Evolutionary conservation across 2,329 filamentous ascomycete genomes (phyloP), one percentile per base, ranked within the genome.

Genomic region (Apiospora aurea): DNA sequence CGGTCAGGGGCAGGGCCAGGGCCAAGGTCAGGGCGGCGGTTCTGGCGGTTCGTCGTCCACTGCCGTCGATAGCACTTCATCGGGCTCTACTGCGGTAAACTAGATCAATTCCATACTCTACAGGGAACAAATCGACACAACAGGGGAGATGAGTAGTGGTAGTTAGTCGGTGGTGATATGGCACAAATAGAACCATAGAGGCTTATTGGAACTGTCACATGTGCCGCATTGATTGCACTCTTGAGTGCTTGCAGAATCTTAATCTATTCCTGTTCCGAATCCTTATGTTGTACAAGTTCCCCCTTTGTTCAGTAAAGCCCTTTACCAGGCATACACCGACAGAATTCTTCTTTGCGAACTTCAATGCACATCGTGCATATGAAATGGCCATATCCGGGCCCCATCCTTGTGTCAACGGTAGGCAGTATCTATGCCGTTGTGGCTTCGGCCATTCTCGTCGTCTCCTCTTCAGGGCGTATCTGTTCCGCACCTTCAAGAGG

Each of bases 221-320:
- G 18, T n/a, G n/a, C n/a, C n/a, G n/a, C n/a, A n/a, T n/a, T n/a
- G n/a, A n/a, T n/a, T n/a, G n/a, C n/a, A n/a, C n/a, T n/a, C n/a
- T n/a, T n/a, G n/a, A n/a, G n/a, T n/a, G n/a, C n/a, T 49, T 11
- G 1, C 18, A 2, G n/a, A 4, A 8, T n/a, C 46, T 0, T 10
- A 10, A 6, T n/a, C 46, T 47, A 21, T 47, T n/a, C 21, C 18
- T 38, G 34, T 38, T 10, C 18, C 4, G 21, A 47, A 5, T 47
- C 46, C 21, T 2, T 47, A 4, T 47, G 46, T 47, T n/a, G 21
- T 21, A 47, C 16, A 18, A n/a, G 18, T 18, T 10, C 18, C 46
- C 46, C 8, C 18, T 8, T 8, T 18, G 18, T 18, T 21, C 10
- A 0, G 0, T 18, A n/a, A 47, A 21, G 18, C 18, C 46, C 46